A percentile compares a stretch with the other conserved stretches of the same genome.
Conservation (phyloP, 257 asterid genomes). For the Cordia subcordata region DNA sequence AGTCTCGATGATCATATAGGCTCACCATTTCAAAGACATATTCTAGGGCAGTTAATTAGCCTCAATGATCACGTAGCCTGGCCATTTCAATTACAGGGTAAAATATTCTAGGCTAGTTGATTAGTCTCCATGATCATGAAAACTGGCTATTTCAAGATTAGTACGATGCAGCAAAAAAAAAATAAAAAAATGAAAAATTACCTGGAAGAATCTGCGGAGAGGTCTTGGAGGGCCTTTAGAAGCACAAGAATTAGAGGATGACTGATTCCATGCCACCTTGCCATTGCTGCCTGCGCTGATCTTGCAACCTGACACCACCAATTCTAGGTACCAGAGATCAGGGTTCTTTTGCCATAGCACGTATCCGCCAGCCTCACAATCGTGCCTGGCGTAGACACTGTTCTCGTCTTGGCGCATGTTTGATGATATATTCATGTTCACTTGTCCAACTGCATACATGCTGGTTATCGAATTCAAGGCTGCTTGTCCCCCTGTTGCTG, state of each 20-base stretch:
- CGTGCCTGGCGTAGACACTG: slow-evolving; percentile 8
- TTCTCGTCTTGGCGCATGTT: slow-evolving; percentile 29
- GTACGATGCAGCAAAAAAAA: too few species aligned
- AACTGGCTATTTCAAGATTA: too few species aligned
- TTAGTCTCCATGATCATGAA: too few species aligned
- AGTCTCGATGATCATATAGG: too few species aligned
- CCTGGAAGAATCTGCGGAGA: slow-evolving; percentile 88
- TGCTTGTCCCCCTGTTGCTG: slow-evolving; percentile 81
- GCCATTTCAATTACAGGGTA: too few species aligned
- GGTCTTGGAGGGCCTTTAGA: slow-evolving; percentile 87
- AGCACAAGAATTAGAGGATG: slow-evolving; percentile 48
- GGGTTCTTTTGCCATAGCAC: slow-evolving; percentile 96
- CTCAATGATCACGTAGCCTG: too few species aligned
- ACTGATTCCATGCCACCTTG: slow-evolving; percentile 72
- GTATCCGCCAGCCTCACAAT: slow-evolving; percentile 70
- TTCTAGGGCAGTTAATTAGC: too few species aligned
- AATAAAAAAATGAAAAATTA: slow-evolving; percentile 9
- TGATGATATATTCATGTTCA: slow-evolving; percentile 60
- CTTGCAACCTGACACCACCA: slow-evolving; percentile 65
- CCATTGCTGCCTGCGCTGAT: slow-evolving; percentile 89
- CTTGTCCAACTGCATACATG: slow-evolving; percentile 92
- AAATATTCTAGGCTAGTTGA: too few species aligned
- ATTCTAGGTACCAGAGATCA: slow-evolving; percentile 83
- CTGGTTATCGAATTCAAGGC: slow-evolving; percentile 52
- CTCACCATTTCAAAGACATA: too few species aligned